Conservation (phyloP, 257 asterid genomes). For the Nicotiana noctiflora region DNA sequence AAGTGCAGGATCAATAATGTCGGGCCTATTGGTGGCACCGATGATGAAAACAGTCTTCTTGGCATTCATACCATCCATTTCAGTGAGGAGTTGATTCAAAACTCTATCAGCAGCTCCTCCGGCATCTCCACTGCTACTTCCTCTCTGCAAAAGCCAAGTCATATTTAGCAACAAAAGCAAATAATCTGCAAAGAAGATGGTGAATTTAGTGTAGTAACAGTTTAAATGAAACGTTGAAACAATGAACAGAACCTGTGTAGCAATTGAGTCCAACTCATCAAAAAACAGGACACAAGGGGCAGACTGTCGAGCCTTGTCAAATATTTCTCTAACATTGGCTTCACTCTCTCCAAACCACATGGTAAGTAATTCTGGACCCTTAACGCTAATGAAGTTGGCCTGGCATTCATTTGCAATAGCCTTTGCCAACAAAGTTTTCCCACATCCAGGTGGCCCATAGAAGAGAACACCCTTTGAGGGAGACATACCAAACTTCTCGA, state of each 20-base stretch:
- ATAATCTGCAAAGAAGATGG: not conserved
- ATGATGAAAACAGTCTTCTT: conserved; percentile 86
- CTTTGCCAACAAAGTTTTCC: conserved; percentile 81
- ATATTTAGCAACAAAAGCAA: not conserved
- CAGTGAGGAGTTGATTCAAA: conserved; percentile 81
- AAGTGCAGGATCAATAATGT: conserved; percentile 87
- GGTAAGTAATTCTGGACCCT: conserved; percentile 90
- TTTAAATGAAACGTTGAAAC: not conserved
- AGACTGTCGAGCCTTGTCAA: conserved; percentile 83
- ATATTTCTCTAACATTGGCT: conserved; percentile 85
- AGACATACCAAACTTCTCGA: conserved; percentile 91
- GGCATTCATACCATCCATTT: conserved; percentile 93
- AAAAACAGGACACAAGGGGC: conserved; percentile 96
- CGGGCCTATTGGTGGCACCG: conserved; percentile 89
- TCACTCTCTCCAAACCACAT: conserved; percentile 99
- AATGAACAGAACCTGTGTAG: conserved; percentile 63
- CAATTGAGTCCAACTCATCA: conserved; percentile 87
- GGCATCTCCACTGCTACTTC: conserved; percentile 73
- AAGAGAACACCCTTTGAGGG: conserved; percentile 94
- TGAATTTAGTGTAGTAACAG: not conserved
- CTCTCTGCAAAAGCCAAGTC: conserved; percentile 51
- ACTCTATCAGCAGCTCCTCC: conserved; percentile 97
- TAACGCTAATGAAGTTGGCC: conserved; percentile 83
- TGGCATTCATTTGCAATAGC: conserved; percentile 95
- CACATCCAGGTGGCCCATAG: conserved; percentile 94